phyloP scores from a whole-genome alignment of 441 rosid genomes.

The Pelargonium cotyledonis region DNA sequence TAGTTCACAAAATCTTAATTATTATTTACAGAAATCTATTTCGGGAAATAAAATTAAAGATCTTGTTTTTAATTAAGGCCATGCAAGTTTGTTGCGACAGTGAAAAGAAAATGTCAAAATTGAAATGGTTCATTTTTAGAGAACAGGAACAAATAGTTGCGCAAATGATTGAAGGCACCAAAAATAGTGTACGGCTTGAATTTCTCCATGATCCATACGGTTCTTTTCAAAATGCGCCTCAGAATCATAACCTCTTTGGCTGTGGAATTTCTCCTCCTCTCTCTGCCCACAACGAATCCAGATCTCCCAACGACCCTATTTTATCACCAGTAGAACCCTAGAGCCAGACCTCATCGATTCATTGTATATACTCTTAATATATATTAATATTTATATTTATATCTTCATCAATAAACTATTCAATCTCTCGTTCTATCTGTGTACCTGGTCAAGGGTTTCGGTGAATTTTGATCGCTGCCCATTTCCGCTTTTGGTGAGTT shows the following conservation, averaged over 20 bases:
- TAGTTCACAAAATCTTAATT: no score
- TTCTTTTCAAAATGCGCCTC: background rate
- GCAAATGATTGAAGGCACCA: no score
- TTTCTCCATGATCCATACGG: background rate
- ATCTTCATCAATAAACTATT: background rate
- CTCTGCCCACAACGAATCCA: background rate
- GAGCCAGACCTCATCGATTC: background rate
- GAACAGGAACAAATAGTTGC: no score
- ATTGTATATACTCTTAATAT: background rate
- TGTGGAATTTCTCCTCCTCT: conserved; percentile 2
- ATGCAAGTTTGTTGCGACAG: no score
- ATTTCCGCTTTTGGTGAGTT: background rate
- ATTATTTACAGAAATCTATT: no score
- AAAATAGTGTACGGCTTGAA: background rate
- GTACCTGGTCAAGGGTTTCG: background rate
- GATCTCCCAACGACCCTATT: background rate
- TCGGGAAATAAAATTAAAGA: no score
- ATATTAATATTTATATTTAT: background rate
- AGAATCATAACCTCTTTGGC: background rate
- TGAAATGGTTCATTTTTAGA: no score
- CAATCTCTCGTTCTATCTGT: background rate
- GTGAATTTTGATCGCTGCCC: background rate
- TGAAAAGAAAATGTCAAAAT: no score
- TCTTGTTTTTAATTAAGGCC: no score
- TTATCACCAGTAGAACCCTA: background rate